Evolutionary conservation across 169 alveolate species (phyloP), one percentile per base, ranked within the genome.

Genomic region (Plasmodium knowlesi): DNA sequence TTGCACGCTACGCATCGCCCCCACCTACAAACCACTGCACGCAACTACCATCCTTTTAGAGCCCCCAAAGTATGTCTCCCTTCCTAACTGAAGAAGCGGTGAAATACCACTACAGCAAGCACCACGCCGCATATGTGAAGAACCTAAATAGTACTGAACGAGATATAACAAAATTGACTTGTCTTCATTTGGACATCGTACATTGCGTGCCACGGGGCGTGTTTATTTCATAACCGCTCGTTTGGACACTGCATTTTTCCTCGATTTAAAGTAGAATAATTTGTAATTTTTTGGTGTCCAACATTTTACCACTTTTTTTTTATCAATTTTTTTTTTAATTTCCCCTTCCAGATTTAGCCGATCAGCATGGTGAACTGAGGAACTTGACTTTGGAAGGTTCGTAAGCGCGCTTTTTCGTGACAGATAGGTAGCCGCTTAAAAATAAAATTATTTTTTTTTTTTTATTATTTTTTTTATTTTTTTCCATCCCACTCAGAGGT

Each of bases 61-160:
- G 96, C 28, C 93, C 96, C 46, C 96, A 92, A 46, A 96, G 95
- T 12, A 94, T 98, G 86, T 97, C 93, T 37, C 99, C 99, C 50
- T 98, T 95, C 25, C 95, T 98, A 34, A 97, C 99, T 16, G 96
- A 96, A 57, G 97, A 97, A 41, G 81, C 98, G 8, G 83, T 98
- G 14, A 96, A 97, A 30, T 96, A 93, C 91, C 99, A 98, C 84
- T 97, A 98, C 95, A 97, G 97, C 32, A 98, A 96, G 79, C 99
- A 98, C 83, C 99, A 98, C 93, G 97, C 98, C 79, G 96, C 98
- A 4, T 98, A 98, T 84, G 98, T 97, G 16, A 96, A 94, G 32
- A 98, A 98, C 22, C 94, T 96, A 76, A 98, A 98, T 74, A 91
- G 97, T 95, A 84, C 32, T 30, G 10, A 10, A 53, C 2, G 53